A percentile compares a stretch with the other conserved stretches of the same genome.
Conservation (phyloP, 1,284 basidiomycete genomes). For the Heterobasidion occidentale region DNA sequence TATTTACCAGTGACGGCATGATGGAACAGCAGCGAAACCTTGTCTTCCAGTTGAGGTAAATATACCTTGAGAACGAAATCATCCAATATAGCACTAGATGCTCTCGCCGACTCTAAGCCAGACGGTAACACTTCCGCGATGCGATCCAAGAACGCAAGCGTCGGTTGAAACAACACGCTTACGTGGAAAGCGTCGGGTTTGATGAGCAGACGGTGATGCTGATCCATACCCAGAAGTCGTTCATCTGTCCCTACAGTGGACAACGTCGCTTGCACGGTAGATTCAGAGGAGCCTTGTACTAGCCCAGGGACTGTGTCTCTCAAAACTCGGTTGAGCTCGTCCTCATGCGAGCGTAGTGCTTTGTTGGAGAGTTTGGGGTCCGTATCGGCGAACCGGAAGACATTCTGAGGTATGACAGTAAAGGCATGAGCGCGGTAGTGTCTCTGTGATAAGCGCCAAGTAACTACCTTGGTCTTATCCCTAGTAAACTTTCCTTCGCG, state of each 20-base stretch:
- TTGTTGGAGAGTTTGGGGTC: slow-evolving; percentile 68
- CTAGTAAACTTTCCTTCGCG: slow-evolving; percentile 74
- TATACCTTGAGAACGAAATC: slow-evolving; percentile 94
- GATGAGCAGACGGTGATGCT: slow-evolving; percentile 82
- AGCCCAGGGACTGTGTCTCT: slow-evolving; percentile 92
- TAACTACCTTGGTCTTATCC: slow-evolving; percentile 68
- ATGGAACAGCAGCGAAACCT: slow-evolving; percentile 85
- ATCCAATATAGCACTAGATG: slow-evolving; percentile 77
- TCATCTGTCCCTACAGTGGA: slow-evolving; percentile 63
- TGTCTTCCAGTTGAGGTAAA: slow-evolving; percentile 92
- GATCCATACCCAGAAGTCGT: slow-evolving; percentile 57
- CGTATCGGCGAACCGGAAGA: slow-evolving; percentile 90
- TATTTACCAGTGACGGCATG: slow-evolving; percentile 68
- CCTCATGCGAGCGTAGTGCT: slow-evolving; percentile 72
- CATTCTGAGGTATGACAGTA: slow-evolving; percentile 36
- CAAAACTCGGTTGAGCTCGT: slow-evolving; percentile 78
- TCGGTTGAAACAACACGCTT: slow-evolving; percentile 89
- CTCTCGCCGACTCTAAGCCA: slow-evolving; percentile 61
- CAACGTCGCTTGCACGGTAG: slow-evolving; percentile 51
- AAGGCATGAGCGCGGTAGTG: not conserved
- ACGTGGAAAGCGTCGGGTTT: slow-evolving; percentile 95
- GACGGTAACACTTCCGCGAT: slow-evolving; percentile 67
- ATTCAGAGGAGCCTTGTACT: slow-evolving; percentile 64
- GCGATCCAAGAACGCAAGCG: slow-evolving; percentile 78
- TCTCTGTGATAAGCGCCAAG: not conserved